Evolutionary conservation across 2,329 filamentous ascomycete genomes (phyloP).

Genomic region (Hymenoscyphus fructigenus): DNA sequence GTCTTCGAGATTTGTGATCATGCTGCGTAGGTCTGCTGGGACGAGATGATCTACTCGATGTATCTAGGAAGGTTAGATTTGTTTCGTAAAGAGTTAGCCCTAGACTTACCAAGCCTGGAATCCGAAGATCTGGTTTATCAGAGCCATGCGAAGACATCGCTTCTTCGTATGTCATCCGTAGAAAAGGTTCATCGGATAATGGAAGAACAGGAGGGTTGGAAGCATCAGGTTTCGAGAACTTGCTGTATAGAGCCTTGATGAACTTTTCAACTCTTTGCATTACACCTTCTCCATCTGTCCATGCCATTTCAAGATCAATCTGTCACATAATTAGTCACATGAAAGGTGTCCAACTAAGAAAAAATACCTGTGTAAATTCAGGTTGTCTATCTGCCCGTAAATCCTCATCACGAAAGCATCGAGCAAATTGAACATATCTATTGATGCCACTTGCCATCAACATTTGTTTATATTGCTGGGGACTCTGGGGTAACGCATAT

Average conservation of each 20-base stretch:
- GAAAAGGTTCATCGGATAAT: slow-evolving; percentile 22
- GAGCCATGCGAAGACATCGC: slow-evolving; percentile 80
- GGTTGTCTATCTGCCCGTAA: slow-evolving; percentile 88
- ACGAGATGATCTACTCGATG: slow-evolving; percentile 62
- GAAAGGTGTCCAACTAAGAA: neutral
- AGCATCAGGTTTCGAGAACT: slow-evolving; percentile 16
- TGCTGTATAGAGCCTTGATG: slow-evolving; percentile 28
- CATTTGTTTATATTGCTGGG: slow-evolving; percentile 98
- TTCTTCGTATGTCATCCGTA: slow-evolving; percentile 63
- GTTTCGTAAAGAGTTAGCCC: neutral
- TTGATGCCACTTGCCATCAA: slow-evolving; percentile 86
- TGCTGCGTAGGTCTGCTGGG: slow-evolving; percentile 64
- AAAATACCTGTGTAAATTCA: slow-evolving; percentile 82
- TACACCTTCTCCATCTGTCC: slow-evolving; percentile 69
- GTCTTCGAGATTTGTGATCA: slow-evolving; percentile 67
- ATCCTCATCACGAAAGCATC: slow-evolving; percentile 95
- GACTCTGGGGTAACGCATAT: slow-evolving; percentile 92
- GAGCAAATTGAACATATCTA: slow-evolving; percentile 88
- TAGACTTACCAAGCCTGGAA: slow-evolving; percentile 59
- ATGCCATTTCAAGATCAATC: slow-evolving; percentile 93
- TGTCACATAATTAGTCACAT: slow-evolving; percentile 39
- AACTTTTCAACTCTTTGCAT: slow-evolving; percentile 47
- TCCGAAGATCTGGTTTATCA: slow-evolving; percentile 89
- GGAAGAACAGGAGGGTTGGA: slow-evolving; percentile 4
- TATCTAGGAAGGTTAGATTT: slow-evolving; percentile 52